Conservation (phyloP, 441 rosid genomes). For the Croton setiger region DNA sequence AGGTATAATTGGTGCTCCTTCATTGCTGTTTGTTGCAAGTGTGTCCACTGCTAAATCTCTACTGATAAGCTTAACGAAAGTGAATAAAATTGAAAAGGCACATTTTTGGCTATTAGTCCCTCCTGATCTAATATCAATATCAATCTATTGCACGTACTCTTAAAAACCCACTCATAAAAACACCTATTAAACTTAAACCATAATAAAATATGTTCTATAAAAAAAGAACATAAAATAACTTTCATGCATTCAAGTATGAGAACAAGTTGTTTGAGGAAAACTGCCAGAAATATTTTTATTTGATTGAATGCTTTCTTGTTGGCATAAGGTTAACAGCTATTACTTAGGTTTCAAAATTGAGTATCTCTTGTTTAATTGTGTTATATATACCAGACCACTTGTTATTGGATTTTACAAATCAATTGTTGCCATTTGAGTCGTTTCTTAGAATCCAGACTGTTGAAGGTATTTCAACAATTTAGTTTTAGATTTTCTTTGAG, state of each 20-base stretch:
- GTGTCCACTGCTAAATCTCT: too few species aligned
- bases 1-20: conserved; percentile 44
- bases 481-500: neutral
- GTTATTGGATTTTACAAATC: neutral
- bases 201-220: too few species aligned
- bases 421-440: neutral
- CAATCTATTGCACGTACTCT: too few species aligned
- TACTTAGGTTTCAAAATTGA: neutral
- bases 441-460: neutral
- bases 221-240: too few species aligned
- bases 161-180: too few species aligned
- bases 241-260: too few species aligned
- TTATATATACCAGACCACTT: neutral
- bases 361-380: neutral
- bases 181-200: too few species aligned
- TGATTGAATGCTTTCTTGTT: neutral
- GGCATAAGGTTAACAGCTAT: neutral
- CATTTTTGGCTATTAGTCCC: too few species aligned
- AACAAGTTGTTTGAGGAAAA: neutral
- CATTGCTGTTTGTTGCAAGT: neutral
- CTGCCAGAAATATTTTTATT: neutral
- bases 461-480: neutral
- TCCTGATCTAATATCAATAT: too few species aligned
- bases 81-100: too few species aligned
- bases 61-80: too few species aligned